Evolutionary conservation across 1,284 basidiomycete species (phyloP), one percentile per base, ranked within the genome.

Genomic region (Singerocomus rubriflavus): DNA sequence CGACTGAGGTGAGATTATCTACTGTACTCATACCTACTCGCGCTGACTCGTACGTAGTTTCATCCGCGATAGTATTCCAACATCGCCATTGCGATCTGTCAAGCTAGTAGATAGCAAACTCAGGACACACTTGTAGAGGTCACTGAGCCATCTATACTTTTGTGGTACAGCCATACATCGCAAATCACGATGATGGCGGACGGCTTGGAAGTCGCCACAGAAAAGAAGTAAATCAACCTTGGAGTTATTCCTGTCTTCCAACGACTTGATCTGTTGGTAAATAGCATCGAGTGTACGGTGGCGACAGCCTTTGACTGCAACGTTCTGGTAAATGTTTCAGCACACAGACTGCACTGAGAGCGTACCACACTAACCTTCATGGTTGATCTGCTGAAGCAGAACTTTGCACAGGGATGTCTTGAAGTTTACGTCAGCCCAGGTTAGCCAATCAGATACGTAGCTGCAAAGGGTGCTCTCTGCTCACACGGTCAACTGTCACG

Each of bases 121-220:
- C 29, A 21, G 5, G n/a, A 43, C 59, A 9, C 59, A 93, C 83
- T 89, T 84, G 71, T 90, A 76, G 67, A 98, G 98, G 45, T 85
- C 84, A 21, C 93, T 91, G 25, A 99, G 74, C 25, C 79, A 73
- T 51, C 84, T 85, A 72, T 94, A 98, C 70, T 98, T 99, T 51
- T 80, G 75, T 0, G 96, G 96, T 0, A 94, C 92, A 29, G 94
- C 86, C 80, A 99, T 89, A 55, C 88, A 91, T 57, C 89, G 81
- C 40, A 98, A 77, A 71, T 99, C 97, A 51, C 83, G 76, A 54
- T 79, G 74, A 60, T 97, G 97, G 29, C 96, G 80, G 41, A 98
- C 77, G 9, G 97, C 95, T 71, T 96, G 91, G 63, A 99, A 98
- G 73, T 99, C 96, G 14, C 97, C 97, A 56, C 93, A 94, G 39